These are phyloP conservation scores for Barbarea vulgaris DNA, from an alignment of 345 rosid genomes.

Conservation along the genomic window DNA sequence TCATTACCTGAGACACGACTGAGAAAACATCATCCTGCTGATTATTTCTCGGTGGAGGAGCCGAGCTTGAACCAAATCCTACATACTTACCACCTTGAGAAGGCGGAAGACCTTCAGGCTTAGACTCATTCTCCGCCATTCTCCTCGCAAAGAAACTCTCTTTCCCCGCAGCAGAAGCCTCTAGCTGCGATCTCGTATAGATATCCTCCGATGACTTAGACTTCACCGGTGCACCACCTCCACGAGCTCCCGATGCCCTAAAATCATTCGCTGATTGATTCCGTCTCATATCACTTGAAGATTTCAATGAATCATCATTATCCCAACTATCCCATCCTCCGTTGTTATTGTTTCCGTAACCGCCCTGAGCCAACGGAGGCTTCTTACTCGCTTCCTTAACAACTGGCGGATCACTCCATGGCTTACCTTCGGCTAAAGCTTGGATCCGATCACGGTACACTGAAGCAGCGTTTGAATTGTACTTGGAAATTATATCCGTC, in stretches of 20 bases:
- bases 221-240: conserved; percentile 51
- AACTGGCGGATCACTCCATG: conserved; percentile 87
- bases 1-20: conserved; percentile 74
- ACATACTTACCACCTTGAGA: conserved; percentile 95
- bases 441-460: conserved; percentile 85
- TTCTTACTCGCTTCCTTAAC: conserved; percentile 74
- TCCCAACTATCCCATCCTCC: conserved; percentile 58
- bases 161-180: conserved; percentile 86
- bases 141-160: conserved; percentile 78
- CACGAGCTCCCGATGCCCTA: conserved; percentile 43
- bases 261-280: conserved; percentile 79
- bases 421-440: conserved; percentile 78
- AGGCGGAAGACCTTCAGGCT: conserved; percentile 90
- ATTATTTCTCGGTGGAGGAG: conserved; percentile 51
- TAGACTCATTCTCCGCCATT: conserved; percentile 73
- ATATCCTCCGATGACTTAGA: conserved; percentile 86
- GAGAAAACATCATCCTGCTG: conserved; percentile 74
- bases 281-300: conserved; percentile 70
- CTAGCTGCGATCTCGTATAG: conserved; percentile 67
- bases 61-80: conserved; percentile 86
- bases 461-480: conserved; percentile 78
- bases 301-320: conserved; percentile 63
- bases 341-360: conserved; percentile 37
- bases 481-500: conserved; percentile 77
- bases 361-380: conserved; percentile 49